These are phyloP conservation scores for Plenodomus tracheiphilus DNA, from an alignment of 2,329 filamentous ascomycete species.

Conservation along the genomic window DNA sequence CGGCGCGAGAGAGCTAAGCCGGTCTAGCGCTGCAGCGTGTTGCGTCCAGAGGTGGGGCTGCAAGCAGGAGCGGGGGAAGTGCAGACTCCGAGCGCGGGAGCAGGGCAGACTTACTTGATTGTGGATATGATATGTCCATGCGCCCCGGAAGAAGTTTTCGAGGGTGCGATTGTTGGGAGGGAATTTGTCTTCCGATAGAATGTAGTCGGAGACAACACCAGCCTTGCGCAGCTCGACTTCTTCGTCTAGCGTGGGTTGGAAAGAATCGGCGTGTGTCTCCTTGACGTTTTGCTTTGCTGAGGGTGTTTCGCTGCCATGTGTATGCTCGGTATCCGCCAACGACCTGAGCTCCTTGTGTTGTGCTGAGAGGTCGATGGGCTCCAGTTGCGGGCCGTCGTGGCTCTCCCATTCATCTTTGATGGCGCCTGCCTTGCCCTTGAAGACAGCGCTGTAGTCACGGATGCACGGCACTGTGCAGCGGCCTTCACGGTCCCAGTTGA, in stretches of 20 bases:
- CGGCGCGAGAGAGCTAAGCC: neutral
- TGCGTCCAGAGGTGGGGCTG: slow-evolving; percentile 3
- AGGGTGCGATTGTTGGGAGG: slow-evolving; percentile 60
- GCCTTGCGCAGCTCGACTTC: slow-evolving; percentile 46
- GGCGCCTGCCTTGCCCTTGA: slow-evolving; percentile 53
- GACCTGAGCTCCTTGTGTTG: slow-evolving; percentile 32
- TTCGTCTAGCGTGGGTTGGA: slow-evolving; percentile 46
- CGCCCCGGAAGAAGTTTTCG: slow-evolving; percentile 60
- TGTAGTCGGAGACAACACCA: slow-evolving; percentile 50
- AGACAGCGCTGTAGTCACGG: slow-evolving; percentile 57
- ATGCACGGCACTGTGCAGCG: slow-evolving; percentile 59
- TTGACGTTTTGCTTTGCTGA: slow-evolving; percentile 25
- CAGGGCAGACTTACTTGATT: slow-evolving; percentile 53
- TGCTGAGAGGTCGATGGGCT: slow-evolving; percentile 36
- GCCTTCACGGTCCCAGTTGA: slow-evolving; percentile 57
- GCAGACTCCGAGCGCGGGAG: neutral
- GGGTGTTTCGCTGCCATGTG: slow-evolving; percentile 29
- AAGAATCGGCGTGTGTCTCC: slow-evolving; percentile 40
- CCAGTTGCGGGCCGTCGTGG: slow-evolving; percentile 52
- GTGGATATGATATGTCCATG: slow-evolving; percentile 62
- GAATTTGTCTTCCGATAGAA: slow-evolving; percentile 55
- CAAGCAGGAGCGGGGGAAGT: neutral
- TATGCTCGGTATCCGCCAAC: slow-evolving; percentile 4
- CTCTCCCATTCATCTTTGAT: slow-evolving; percentile 58
- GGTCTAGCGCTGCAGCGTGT: slow-evolving; percentile 6